These are phyloP conservation scores for Boletus sp. DNA, from an alignment of 1,284 basidiomycete genomes.

Conservation along the genomic window DNA sequence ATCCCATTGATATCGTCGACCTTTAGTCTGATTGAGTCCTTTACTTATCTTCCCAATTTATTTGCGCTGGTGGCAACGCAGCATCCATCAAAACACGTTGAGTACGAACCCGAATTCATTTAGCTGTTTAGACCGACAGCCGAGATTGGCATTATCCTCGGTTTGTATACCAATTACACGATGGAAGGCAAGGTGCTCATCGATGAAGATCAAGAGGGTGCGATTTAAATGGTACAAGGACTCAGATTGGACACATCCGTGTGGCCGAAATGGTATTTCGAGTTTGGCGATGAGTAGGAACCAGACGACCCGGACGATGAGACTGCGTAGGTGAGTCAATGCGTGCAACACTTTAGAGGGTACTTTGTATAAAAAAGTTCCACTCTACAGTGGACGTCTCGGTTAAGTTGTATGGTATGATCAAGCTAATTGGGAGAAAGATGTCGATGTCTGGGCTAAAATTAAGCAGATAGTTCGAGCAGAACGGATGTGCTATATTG, in stretches of 20 bases:
- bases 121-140: neutral
- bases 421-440: too few species aligned
- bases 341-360: too few species aligned
- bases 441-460: too few species aligned
- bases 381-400: too few species aligned
- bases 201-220: neutral
- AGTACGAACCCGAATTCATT: neutral
- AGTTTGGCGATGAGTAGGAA: too few species aligned
- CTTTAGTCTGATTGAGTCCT: neutral
- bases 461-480: too few species aligned
- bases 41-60: neutral
- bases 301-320: too few species aligned
- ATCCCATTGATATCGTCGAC: neutral
- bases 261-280: neutral
- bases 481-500: too few species aligned
- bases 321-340: too few species aligned
- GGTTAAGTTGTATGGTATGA: too few species aligned
- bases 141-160: neutral
- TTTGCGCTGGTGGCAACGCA: neutral
- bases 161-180: constrained; percentile 1
- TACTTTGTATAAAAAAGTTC: too few species aligned
- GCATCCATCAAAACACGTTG: neutral
- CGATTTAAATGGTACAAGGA: constrained; percentile 2
- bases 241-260: neutral
- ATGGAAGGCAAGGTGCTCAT: neutral